Evolutionary conservation across 1,284 basidiomycete genomes (phyloP).

Genomic region (Peniophora sp.): DNA sequence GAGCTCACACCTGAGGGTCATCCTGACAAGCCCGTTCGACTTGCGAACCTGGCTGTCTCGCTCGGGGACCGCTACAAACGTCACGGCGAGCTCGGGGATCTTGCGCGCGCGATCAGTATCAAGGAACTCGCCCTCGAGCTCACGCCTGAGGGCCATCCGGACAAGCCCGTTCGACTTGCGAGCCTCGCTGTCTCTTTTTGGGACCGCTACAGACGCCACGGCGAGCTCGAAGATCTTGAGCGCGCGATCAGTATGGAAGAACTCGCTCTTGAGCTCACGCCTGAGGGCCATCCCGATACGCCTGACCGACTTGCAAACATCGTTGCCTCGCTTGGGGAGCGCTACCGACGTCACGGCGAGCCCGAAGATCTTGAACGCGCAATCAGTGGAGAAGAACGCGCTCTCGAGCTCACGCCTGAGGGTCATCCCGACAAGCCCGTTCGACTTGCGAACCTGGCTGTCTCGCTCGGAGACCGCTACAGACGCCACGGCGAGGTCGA

Average conservation of each 20-base stretch:
- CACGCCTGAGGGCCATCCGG: neutral
- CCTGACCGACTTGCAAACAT: neutral
- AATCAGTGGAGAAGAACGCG: neutral
- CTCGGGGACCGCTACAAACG: neutral
- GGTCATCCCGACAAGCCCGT: constrained; percentile 3
- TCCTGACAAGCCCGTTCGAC: neutral
- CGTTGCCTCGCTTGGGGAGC: neutral
- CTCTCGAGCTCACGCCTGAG: neutral
- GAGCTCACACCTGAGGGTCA: neutral
- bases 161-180: neutral
- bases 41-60: neutral
- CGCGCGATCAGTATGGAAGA: neutral
- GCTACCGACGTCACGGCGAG: neutral
- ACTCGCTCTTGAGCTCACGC: neutral
- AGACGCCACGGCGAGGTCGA: constrained; percentile 5
- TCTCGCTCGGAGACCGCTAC: constrained; percentile 18
- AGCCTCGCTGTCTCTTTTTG: neutral
- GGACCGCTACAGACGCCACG: neutral
- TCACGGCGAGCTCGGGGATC: neutral
- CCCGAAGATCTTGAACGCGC: neutral
- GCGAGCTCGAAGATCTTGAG: neutral
- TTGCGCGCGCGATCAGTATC: neutral
- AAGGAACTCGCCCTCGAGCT: neutral
- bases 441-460: constrained; percentile 18
- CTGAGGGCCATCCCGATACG: neutral